phyloP scores from a whole-genome alignment of 495 filamentous ascomycete species.

The Xylaria cubensis region DNA sequence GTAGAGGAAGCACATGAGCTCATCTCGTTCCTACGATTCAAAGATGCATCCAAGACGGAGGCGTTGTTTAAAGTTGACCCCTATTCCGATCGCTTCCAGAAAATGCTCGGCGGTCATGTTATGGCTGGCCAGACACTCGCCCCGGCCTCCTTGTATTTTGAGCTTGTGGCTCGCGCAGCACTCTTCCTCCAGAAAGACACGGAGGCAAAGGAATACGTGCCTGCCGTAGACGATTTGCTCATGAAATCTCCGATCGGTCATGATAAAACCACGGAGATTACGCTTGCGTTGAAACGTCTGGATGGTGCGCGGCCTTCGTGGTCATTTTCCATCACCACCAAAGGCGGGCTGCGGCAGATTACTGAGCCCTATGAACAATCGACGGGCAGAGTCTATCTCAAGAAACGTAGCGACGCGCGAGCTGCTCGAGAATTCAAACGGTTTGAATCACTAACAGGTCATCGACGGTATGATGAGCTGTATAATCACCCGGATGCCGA shows the following conservation, averaged over 20 bases:
- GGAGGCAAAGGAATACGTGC: slow-evolving; percentile 2
- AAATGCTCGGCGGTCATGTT: slow-evolving; percentile 44
- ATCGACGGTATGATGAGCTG: slow-evolving; percentile 8
- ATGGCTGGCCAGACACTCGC: slow-evolving; percentile 45
- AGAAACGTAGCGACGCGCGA: slow-evolving; percentile 15
- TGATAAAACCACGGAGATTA: slow-evolving; percentile 24
- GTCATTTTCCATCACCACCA: slow-evolving; percentile 29
- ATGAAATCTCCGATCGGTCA: slow-evolving; percentile 35
- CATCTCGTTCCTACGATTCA: slow-evolving; percentile 44
- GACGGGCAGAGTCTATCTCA: slow-evolving; percentile 25
- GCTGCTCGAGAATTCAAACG: slow-evolving; percentile 17
- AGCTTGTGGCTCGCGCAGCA: slow-evolving; percentile 43
- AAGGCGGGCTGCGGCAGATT: slow-evolving; percentile 3
- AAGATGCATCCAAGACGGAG: slow-evolving; percentile 25
- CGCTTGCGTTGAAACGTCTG: slow-evolving; percentile 23
- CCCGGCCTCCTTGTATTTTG: slow-evolving; percentile 54
- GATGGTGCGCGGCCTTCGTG: slow-evolving; percentile 26
- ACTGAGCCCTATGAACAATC: slow-evolving; percentile 24
- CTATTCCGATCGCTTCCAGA: slow-evolving; percentile 26
- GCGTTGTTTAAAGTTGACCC: slow-evolving; percentile 31
- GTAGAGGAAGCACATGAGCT: slow-evolving; percentile 31
- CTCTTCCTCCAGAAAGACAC: slow-evolving; percentile 20
- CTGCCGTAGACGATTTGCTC: slow-evolving; percentile 26
- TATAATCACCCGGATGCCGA: slow-evolving; percentile 27
- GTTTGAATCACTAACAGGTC: slow-evolving; percentile 17